Conservation (phyloP, 2,329 filamentous ascomycete species). For the Exutisphaerella laricina region DNA sequence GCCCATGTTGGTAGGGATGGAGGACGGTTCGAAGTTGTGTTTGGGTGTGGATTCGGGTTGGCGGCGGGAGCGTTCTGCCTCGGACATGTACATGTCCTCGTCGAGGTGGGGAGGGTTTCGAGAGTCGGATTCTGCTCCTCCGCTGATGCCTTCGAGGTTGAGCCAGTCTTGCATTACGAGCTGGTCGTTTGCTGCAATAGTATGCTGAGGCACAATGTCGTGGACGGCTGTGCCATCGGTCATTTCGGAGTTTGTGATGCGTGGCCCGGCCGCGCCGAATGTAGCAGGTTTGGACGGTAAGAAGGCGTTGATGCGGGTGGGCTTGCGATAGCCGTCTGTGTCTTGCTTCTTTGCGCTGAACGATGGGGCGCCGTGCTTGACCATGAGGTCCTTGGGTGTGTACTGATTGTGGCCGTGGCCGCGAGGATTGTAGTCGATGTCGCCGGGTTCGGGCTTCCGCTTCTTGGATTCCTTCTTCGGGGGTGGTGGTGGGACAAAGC, state of each 20-base stretch:
- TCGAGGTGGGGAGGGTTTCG: background rate
- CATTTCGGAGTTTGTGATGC: conserved; percentile 6
- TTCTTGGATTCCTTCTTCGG: conserved; percentile 10
- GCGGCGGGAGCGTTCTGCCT: background rate
- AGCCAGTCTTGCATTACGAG: background rate
- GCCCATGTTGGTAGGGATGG: conserved; percentile 18
- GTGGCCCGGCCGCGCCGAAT: background rate
- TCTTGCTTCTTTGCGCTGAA: conserved; percentile 14
- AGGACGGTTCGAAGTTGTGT: conserved; percentile 1
- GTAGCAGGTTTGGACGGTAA: background rate
- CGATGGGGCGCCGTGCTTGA: conserved; percentile 26
- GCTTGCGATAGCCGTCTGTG: conserved; percentile 8
- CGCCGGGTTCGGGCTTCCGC: conserved; percentile 19
- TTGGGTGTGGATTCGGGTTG: background rate
- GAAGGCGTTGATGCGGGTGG: conserved; percentile 9
- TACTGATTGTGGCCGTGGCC: conserved; percentile 28
- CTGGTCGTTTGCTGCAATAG: conserved; percentile 1
- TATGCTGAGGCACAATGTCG: background rate
- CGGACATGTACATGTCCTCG: background rate
- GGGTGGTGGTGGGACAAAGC: conserved; percentile 7
- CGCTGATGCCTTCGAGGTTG: background rate
- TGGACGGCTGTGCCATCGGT: conserved; percentile 1
- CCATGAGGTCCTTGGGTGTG: conserved; percentile 26
- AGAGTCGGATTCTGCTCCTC: background rate
- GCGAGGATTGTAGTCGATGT: conserved; percentile 15